Evolutionary conservation across 2,329 filamentous ascomycete species (phyloP).

Genomic region (Pseudogymnoascus sp.): DNA sequence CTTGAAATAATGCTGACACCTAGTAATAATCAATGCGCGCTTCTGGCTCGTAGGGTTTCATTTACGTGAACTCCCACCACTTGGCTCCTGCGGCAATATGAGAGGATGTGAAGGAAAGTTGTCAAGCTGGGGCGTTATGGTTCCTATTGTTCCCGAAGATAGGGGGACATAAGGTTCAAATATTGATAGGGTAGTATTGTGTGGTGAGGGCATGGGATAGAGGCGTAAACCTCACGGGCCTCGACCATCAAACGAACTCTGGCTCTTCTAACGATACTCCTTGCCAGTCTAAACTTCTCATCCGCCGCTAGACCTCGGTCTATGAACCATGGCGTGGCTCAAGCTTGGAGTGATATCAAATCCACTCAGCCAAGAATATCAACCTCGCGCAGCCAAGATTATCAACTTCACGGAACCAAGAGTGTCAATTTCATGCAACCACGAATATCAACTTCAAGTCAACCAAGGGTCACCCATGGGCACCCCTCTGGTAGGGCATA

Average conservation of each 20-base stretch:
- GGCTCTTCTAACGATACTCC: neutral
- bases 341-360: neutral
- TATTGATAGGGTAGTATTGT: neutral
- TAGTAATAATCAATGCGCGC: neutral
- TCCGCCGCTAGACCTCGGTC: neutral
- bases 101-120: neutral
- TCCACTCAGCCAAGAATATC: neutral
- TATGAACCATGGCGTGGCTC: neutral
- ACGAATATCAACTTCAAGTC: neutral
- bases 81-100: neutral
- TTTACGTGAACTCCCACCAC: neutral
- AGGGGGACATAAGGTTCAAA: neutral
- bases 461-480: neutral
- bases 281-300: neutral
- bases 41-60: neutral
- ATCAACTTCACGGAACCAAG: neutral
- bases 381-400: neutral
- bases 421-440: no score
- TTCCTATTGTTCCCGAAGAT: slow-evolving; percentile 1
- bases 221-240: no score
- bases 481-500: neutral
- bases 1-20: neutral
- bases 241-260: neutral
- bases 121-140: neutral
- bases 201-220: neutral